Evolutionary conservation across 2,329 filamentous ascomycete genomes (phyloP).

Genomic region (Alternaria tenuissima): DNA sequence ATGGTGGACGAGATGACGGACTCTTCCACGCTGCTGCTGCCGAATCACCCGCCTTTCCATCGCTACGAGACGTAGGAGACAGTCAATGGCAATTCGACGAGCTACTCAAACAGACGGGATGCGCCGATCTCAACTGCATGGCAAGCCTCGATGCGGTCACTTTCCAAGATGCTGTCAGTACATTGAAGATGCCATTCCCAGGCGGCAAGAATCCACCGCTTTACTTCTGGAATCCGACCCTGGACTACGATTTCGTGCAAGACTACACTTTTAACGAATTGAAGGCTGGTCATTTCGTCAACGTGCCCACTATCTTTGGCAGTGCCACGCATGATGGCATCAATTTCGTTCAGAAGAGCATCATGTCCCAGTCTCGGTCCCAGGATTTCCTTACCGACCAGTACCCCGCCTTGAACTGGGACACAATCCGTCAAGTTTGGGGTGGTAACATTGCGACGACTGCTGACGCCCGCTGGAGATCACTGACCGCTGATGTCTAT

Average conservation of each 20-base stretch:
- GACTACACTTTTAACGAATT: conserved; percentile 52
- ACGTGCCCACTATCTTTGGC: conserved; percentile 55
- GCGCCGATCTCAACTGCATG: conserved; percentile 52
- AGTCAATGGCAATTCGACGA: conserved; percentile 55
- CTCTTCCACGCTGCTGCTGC: conserved; percentile 48
- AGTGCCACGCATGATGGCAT: conserved; percentile 57
- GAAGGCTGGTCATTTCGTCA: conserved; percentile 48
- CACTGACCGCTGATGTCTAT: conserved; percentile 52
- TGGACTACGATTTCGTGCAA: conserved; percentile 54
- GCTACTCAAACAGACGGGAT: conserved; percentile 46
- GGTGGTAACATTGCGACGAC: conserved; percentile 42
- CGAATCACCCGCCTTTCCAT: conserved; percentile 51
- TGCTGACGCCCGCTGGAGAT: conserved; percentile 35
- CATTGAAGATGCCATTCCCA: conserved; percentile 50
- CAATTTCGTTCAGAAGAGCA: conserved; percentile 50
- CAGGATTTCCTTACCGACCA: conserved; percentile 52
- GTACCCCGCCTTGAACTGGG: conserved; percentile 44
- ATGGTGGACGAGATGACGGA: conserved; percentile 47
- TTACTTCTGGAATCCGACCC: conserved; percentile 55
- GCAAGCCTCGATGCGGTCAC: conserved; percentile 44
- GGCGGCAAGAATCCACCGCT: conserved; percentile 43
- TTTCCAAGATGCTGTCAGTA: conserved; percentile 50
- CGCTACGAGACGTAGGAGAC: conserved; percentile 48
- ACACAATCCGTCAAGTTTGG: conserved; percentile 40
- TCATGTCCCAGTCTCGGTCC: conserved; percentile 43